A percentile compares a stretch with the other conserved stretches of the same genome.
Conservation (phyloP, 176 grass and related monocot species). For the Rhipidocladum racemiflorum region DNA sequence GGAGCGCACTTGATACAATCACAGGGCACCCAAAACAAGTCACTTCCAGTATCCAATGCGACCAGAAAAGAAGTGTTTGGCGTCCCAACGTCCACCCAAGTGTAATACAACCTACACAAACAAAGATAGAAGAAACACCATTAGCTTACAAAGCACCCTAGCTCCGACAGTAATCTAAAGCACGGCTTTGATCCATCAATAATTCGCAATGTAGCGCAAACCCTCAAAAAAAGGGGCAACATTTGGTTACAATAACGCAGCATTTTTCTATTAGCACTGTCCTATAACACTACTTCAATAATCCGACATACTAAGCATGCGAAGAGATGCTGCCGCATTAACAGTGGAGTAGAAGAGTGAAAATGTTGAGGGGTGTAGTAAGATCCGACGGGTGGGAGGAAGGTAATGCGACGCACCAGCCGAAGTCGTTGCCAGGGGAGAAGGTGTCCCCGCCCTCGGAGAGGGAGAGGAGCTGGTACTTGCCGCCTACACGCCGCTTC, state of each 20-base stretch:
- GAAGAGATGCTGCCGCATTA: background rate
- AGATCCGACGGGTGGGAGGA: background rate
- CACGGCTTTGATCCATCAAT: background rate
- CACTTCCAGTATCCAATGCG: constrained; percentile 93
- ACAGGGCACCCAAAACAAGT: constrained; percentile 96
- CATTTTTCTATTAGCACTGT: background rate
- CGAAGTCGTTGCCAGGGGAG: constrained; percentile 60
- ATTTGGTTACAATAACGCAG: background rate
- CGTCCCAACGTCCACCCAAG: constrained; percentile 93
- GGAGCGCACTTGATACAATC: constrained; percentile 90
- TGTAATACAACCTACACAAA: constrained; percentile 76
- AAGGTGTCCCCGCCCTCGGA: constrained; percentile 55
- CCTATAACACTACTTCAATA: background rate
- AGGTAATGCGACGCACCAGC: constrained; percentile 57
- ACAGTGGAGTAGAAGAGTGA: background rate
- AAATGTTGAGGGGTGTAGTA: constrained; percentile 1
- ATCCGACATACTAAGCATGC: background rate
- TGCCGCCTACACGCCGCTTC: constrained; percentile 52
- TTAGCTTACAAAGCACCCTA: background rate
- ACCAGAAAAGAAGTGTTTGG: constrained; percentile 83
- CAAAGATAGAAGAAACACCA: background rate
- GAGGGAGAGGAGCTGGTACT: constrained; percentile 55
- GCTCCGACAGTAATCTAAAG: background rate
- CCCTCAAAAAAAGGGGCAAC: background rate
- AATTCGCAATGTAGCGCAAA: constrained; percentile 14